Conservation (phyloP, 2,329 filamentous ascomycete species). For the Arthroderma sp. region DNA sequence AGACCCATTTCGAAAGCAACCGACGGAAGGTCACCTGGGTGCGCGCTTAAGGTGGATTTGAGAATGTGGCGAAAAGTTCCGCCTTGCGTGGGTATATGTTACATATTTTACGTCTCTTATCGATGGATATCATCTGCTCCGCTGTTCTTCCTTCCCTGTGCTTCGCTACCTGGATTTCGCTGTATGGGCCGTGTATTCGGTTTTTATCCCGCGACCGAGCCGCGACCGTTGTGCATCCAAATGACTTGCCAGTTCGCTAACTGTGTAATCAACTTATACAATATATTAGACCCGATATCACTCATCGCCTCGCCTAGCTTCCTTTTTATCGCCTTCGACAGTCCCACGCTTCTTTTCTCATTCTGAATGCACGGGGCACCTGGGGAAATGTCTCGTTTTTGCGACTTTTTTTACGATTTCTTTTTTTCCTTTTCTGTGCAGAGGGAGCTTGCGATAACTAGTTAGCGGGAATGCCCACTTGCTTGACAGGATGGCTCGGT, state of each 20-base stretch:
- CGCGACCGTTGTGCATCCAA: slow-evolving; percentile 3
- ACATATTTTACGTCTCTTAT: neutral
- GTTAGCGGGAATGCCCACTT: neutral
- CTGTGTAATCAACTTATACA: neutral
- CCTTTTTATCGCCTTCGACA: neutral
- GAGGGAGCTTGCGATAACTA: neutral
- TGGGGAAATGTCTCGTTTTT: neutral
- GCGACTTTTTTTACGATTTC: neutral
- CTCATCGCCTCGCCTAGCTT: neutral
- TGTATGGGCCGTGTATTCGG: neutral
- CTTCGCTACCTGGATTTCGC: neutral
- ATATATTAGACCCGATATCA: neutral
- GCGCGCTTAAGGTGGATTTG: neutral
- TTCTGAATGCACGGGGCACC: neutral
- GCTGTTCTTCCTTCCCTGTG: neutral
- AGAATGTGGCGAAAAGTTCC: neutral
- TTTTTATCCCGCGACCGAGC: slow-evolving; percentile 1
- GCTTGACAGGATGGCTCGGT: neutral
- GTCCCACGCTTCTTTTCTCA: neutral
- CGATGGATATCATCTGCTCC: neutral
- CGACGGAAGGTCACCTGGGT: neutral
- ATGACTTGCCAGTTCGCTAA: neutral
- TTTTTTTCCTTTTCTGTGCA: neutral
- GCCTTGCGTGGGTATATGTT: neutral
- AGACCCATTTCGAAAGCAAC: neutral